Conservation (phyloP, 2,329 filamentous ascomycete genomes). For the Fusarium keratoplasticum region DNA sequence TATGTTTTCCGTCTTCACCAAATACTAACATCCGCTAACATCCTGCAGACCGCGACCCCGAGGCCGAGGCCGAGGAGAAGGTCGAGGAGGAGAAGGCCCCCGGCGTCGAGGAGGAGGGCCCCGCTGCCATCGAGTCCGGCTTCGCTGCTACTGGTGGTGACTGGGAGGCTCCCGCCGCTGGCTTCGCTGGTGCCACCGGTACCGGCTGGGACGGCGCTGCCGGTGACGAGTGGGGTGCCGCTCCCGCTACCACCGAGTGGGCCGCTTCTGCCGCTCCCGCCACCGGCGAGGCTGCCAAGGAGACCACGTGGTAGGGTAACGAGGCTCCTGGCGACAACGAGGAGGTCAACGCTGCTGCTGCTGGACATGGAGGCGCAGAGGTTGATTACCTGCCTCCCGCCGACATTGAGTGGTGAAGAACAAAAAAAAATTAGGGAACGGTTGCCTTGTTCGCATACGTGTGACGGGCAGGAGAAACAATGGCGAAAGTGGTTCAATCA, state of each 20-base stretch:
- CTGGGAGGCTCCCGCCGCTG: slow-evolving; percentile 86
- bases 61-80: slow-evolving; percentile 99
- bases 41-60: slow-evolving; percentile 87
- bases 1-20: slow-evolving; percentile 54
- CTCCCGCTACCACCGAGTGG: slow-evolving; percentile 75
- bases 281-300: slow-evolving; percentile 62
- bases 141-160: slow-evolving; percentile 75
- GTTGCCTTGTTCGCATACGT: slow-evolving; percentile 5
- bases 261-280: slow-evolving; percentile 62
- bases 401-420: slow-evolving; percentile 33
- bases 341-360: neutral
- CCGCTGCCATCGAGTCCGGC: slow-evolving; percentile 81
- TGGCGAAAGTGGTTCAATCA: slow-evolving; percentile 42
- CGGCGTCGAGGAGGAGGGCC: slow-evolving; percentile 85
- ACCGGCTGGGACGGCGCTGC: slow-evolving; percentile 69
- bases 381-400: neutral
- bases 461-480: slow-evolving; percentile 24
- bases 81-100: slow-evolving; percentile 91
- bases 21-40: slow-evolving; percentile 23
- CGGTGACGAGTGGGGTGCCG: slow-evolving; percentile 73
- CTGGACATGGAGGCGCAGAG: neutral
- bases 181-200: slow-evolving; percentile 69
- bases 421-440: slow-evolving; percentile 27
- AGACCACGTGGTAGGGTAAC: slow-evolving; percentile 63
- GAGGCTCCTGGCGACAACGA: slow-evolving; percentile 29